Evolutionary conservation across 1,284 basidiomycete genomes (phyloP), one percentile per base, ranked within the genome.

Genomic region (Ceratobasidium sp.): DNA sequence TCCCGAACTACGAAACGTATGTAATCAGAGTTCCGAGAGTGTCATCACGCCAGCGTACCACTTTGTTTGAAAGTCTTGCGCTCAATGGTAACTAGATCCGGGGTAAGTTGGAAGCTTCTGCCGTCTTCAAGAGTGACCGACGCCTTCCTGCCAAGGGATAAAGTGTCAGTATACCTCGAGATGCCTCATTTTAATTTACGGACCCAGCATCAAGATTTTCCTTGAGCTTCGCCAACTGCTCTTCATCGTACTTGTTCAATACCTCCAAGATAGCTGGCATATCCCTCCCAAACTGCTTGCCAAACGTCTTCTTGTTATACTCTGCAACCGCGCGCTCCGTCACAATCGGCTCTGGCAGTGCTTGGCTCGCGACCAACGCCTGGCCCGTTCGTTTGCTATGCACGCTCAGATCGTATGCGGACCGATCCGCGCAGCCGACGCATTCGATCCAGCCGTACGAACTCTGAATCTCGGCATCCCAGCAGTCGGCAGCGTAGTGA

Each of bases 401-500:
- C 34, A 90, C 89, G n/a, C 87, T 89, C 73, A 90, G 82, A 80
- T 99, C 98, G 85, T 98, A 99, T 40, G 98, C 98, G 11, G 95
- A 95, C 75, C 98, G 92, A 85, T 99, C 97, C 62, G 98, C 97
- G 85, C 98, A 99, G n/a, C 97, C 98, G 68, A 99, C 97, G 84
- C 97, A 99, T 86, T 99, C 98, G 78, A 96, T 97, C 98, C 98
- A 99, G 69, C 97, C 97, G 81, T 92, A 93, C 64, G 94, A 94
- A 75, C 95, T 97, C 81, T 96, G 89, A 80, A 99, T 98, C 87
- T 99, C 97, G 77, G 97, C 97, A 83, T 99, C 97, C 97, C 97
- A 99, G 86, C 97, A 99, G 86, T 99, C 97, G 43, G 95, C 90
- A 76, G 97, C 97, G 84, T 99, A 99, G 85, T 99, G 97, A 0